Percentiles rank a stretch among this genome's conserved stretches.
These are phyloP conservation scores for Penicillium soppii DNA, from an alignment of 495 filamentous ascomycete genomes.

Conservation along the genomic window DNA sequence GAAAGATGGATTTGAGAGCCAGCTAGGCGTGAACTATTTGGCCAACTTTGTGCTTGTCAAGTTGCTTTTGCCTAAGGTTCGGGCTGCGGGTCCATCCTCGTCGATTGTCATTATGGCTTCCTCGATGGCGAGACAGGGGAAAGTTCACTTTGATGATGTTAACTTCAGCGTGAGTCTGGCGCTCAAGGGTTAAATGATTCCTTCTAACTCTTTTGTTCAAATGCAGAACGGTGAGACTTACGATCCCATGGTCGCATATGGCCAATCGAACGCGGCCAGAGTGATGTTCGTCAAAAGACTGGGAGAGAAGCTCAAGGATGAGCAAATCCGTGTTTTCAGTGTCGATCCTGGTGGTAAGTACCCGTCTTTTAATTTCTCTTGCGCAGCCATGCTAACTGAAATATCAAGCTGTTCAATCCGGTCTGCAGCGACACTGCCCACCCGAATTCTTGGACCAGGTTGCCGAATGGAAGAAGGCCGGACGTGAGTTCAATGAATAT, in stretches of 20 bases:
- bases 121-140: constrained; percentile 9
- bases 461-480: constrained; percentile 10
- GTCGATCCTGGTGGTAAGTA: constrained; percentile 22
- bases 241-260: constrained; percentile 13
- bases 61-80: constrained; percentile 18
- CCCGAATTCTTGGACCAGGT: constrained; percentile 4
- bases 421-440: constrained; percentile 16
- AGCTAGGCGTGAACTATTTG: constrained; percentile 22
- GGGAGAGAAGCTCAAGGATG: constrained; percentile 13
- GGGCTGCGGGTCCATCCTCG: constrained; percentile 14
- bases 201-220: not conserved
- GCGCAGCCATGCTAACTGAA: not conserved
- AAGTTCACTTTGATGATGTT: constrained; percentile 17
- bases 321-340: constrained; percentile 18
- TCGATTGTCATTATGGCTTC: constrained; percentile 21
- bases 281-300: constrained; percentile 23
- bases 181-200: not conserved
- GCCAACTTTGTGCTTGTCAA: constrained; percentile 22
- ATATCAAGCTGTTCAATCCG: constrained; percentile 15
- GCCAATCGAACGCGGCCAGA: constrained; percentile 19
- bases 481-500: not conserved
- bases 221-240: constrained; percentile 16
- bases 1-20: constrained; percentile 20
- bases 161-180: constrained; percentile 12
- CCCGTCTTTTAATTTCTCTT: not conserved